phyloP scores from a whole-genome alignment of 192 early-diverging fungal genomes.

The Backusella sp. region DNA sequence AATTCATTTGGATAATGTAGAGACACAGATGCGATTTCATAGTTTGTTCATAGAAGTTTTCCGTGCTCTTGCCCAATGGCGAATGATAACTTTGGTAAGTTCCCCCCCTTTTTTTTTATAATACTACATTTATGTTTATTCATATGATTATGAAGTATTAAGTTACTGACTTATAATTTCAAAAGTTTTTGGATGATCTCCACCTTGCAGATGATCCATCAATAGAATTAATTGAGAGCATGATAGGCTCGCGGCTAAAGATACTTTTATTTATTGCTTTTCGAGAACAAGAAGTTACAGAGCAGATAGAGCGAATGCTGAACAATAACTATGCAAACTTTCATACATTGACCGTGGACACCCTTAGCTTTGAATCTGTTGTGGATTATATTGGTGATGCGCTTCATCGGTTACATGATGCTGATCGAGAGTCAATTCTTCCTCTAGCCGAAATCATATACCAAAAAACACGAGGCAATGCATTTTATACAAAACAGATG shows the following conservation, averaged over 20 bases:
- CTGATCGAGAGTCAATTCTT: conserved; percentile 6
- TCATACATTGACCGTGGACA: conserved; percentile 9
- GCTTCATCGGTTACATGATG: conserved; percentile 12
- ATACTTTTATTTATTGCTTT: conserved; percentile 27
- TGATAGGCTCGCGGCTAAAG: conserved; percentile 21
- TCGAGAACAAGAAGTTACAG: conserved; percentile 22
- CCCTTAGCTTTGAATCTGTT: conserved; percentile 21
- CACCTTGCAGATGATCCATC: conserved; percentile 36
- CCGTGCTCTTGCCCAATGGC: conserved; percentile 25
- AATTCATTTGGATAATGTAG: conserved; percentile 17
- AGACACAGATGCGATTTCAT: conserved; percentile 23
- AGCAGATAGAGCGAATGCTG: neutral
- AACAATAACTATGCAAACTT: conserved; percentile 11
- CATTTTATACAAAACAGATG: conserved; percentile 29
- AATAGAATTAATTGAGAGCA: conserved; percentile 23
- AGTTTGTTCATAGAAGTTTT: conserved; percentile 30
- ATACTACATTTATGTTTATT: neutral
- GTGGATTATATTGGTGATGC: conserved; percentile 24
- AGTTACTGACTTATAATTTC: neutral
- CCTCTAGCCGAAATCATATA: conserved; percentile 28
- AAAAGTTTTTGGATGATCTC: conserved; percentile 35
- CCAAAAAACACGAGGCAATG: conserved; percentile 28
- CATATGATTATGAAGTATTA: neutral
- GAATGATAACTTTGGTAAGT: conserved; percentile 33
- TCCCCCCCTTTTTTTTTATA: neutral